Base-by-base conservation (phyloP, 345 rosid species). In the Anastatica hierochuntica region DNA sequence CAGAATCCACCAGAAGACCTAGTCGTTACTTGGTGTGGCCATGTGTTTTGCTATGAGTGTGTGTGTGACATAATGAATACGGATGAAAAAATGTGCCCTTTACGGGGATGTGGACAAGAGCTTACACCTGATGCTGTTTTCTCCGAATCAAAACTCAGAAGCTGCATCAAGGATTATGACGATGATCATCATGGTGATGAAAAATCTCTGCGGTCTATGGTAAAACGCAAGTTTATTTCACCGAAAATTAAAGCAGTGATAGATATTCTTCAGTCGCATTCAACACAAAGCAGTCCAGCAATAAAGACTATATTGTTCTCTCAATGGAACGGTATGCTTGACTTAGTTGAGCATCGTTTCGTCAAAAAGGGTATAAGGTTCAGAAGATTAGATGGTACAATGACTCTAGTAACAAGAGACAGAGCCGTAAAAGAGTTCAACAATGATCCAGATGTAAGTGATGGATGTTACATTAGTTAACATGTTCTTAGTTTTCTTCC, bases 1-100 rank as follows among this genome's bases (percentile, higher is more conserved):
- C 82, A 92, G 98, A 96, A 88, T 74, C 84, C 95, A 40, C 94
- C 98, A 8, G 96, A 88, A 70, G 78, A 78, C 69, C 79, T 96
- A 50, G 84, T 92, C 74, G 82, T 88, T 72, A 78, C 96, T 35
- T 74, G 70, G 75, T 92, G 98, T 64, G 80, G 88, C 61, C 96
- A 88, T 52, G 83, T 92, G 47, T 92, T 88, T 67, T 92, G 98
- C 74, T 76, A 79, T 63, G 90, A 79, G 60, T 92, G 98, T 67
- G 88, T 85, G n/a, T n/a, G n/a, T n/a, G n/a, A n/a, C 18, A 78
- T 81, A 14, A n/a, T n/a, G 88, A 81, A 40, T 72, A 70, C 73
- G 49, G 88, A 92, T 56, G 98, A 85, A 14, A 83, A 84, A 71
- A 75, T 21, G 50, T 92, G 98, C 59, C 98, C 96, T 60, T 84